Base-by-base conservation (phyloP, 371 early-diverging fungal genomes). In the Batkoa obscura region DNA sequence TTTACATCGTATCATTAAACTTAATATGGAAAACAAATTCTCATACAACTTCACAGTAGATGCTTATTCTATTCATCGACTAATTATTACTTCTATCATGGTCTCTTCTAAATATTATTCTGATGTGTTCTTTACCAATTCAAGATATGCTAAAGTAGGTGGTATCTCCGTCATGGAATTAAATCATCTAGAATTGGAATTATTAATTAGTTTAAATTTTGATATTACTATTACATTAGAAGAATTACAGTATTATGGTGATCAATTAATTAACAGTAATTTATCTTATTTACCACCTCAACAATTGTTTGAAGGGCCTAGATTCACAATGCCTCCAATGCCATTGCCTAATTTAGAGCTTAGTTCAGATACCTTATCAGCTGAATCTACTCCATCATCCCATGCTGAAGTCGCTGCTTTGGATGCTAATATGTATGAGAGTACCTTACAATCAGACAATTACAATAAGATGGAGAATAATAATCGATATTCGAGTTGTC, bases 91-190 rank as follows among this genome's bases (percentile, higher is more conserved):
- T 4, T 86, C 80, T 30, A 70, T 87, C 32, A 80, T 88, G 75
- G 75, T 88, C 12, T 74, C 81, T 9, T 78, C 86, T 53, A 93
- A 93, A 65, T 80, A 85, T 58, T 82, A 81, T 58, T 83, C 83
- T 0, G 94, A 93, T 62, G 79, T 90, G 43, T 93, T 93, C 57
- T 93, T 80, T 64, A 89, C 91, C 34, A 93, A 91, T 59, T 79
- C 87, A 33, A 74, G 90, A 34, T 88, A 88, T 62, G 85, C 89
- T 50, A 87, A 83, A 75, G 94, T 95, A 34, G 96, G 96, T 49
- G 96, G 96, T 3, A 66, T 95, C 9, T 80, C 90, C 3, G 76
- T 87, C 3, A 67, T 73, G 15, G 96, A 95, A 66, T 70, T 95
- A 42, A 95, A 95, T 68, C 70, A 73, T 41, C 66, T 92, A 39